Evolutionary conservation across 2,329 filamentous ascomycete species (phyloP).

Genomic region (Nemania bipapillata): DNA sequence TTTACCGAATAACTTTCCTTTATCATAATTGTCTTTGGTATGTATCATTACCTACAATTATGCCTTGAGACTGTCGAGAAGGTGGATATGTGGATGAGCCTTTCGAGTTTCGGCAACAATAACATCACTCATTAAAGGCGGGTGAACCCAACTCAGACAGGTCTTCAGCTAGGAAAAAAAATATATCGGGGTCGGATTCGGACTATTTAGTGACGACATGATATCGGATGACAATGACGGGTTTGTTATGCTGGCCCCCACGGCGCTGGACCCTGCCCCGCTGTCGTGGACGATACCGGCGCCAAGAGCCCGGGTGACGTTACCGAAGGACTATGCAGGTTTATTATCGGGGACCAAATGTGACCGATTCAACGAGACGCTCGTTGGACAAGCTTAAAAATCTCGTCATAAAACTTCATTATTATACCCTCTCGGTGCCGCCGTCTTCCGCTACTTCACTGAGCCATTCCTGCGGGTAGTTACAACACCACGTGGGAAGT

Average conservation of each 20-base stretch:
- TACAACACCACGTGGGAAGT: conserved; percentile 43
- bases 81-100: not conserved
- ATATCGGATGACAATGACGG: conserved; percentile 1
- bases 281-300: not conserved
- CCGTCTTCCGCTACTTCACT: conserved; percentile 41
- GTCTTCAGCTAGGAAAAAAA: not conserved
- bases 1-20: not conserved
- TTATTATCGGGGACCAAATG: conserved; percentile 41
- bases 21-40: not conserved
- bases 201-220: not conserved
- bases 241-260: not conserved
- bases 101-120: not conserved
- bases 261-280: not conserved
- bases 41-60: not conserved
- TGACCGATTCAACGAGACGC: conserved; percentile 26
- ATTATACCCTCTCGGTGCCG: conserved; percentile 44
- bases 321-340: conserved; percentile 37
- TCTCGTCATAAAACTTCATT: conserved; percentile 44
- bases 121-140: not conserved
- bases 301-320: conserved; percentile 19
- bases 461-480: conserved; percentile 52
- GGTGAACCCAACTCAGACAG: not conserved
- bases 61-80: not conserved
- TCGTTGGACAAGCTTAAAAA: conserved; percentile 43
- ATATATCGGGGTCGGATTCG: not conserved